phyloP scores from a whole-genome alignment of 2,329 filamentous ascomycete species.

The Massarina eburnea region DNA sequence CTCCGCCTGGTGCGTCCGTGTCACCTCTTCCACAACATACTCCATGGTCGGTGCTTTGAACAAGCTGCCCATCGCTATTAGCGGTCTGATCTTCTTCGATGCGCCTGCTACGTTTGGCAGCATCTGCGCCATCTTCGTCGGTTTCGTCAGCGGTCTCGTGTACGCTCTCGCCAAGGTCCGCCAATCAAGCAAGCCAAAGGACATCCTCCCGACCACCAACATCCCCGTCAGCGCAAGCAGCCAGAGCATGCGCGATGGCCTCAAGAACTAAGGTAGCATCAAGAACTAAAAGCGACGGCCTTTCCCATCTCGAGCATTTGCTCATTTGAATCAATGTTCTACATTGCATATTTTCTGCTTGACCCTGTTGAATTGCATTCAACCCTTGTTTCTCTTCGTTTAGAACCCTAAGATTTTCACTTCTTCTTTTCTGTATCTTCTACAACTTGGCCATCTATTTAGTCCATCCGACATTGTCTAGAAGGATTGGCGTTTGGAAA shows the following conservation, averaged over 20 bases:
- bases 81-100: slow-evolving; percentile 91
- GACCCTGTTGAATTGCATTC: slow-evolving; percentile 22
- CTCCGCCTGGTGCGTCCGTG: slow-evolving; percentile 97
- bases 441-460: slow-evolving; percentile 12
- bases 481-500: slow-evolving; percentile 23
- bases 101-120: slow-evolving; percentile 90
- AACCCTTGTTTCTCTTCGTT: slow-evolving; percentile 10
- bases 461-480: slow-evolving; percentile 22
- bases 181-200: slow-evolving; percentile 68
- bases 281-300: too few species aligned
- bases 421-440: slow-evolving; percentile 21
- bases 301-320: slow-evolving; percentile 9
- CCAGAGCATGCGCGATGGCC: slow-evolving; percentile 83
- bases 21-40: slow-evolving; percentile 96
- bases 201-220: slow-evolving; percentile 67
- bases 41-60: slow-evolving; percentile 98
- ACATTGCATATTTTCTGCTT: slow-evolving; percentile 10
- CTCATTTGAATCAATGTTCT: slow-evolving; percentile 12
- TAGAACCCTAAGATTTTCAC: slow-evolving; percentile 12
- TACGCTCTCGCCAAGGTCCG: slow-evolving; percentile 86
- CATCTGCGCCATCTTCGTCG: slow-evolving; percentile 86
- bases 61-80: slow-evolving; percentile 94
- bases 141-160: slow-evolving; percentile 89
- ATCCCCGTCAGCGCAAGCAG: slow-evolving; percentile 84
- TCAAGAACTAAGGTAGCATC: slow-evolving; percentile 55